These are phyloP conservation scores for Trichophyton simii DNA, from an alignment of 2,329 filamentous ascomycete genomes.

Conservation along the genomic window DNA sequence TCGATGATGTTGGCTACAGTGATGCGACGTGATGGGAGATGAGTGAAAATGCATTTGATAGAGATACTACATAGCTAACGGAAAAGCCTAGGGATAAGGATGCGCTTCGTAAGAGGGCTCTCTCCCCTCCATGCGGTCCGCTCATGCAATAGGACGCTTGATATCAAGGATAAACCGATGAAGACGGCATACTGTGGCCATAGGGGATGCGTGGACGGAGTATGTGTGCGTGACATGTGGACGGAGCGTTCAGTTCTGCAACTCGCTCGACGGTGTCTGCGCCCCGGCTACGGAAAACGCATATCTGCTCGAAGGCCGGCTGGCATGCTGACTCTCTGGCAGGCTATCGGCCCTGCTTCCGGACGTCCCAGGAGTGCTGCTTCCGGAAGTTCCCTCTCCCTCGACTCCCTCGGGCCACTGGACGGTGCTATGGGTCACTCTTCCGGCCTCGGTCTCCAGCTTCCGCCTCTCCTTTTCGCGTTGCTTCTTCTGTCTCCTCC, in stretches of 20 bases:
- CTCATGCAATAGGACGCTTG: neutral
- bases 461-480: neutral
- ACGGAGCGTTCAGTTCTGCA: neutral
- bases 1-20: neutral
- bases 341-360: neutral
- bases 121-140: neutral
- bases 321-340: neutral
- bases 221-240: neutral
- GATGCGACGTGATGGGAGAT: neutral
- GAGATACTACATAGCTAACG: neutral
- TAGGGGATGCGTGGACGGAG: neutral
- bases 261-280: neutral
- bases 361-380: neutral
- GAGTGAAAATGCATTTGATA: neutral
- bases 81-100: neutral
- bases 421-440: neutral
- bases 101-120: neutral
- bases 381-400: neutral
- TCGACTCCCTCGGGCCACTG: neutral
- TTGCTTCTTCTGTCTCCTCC: constrained; percentile 3
- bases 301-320: neutral
- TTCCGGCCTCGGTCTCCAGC: neutral
- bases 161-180: neutral
- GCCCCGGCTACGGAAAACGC: neutral
- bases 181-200: neutral